These are phyloP conservation scores for Cadophora gregata DNA, from an alignment of 2,329 filamentous ascomycete species.

Conservation along the genomic window DNA sequence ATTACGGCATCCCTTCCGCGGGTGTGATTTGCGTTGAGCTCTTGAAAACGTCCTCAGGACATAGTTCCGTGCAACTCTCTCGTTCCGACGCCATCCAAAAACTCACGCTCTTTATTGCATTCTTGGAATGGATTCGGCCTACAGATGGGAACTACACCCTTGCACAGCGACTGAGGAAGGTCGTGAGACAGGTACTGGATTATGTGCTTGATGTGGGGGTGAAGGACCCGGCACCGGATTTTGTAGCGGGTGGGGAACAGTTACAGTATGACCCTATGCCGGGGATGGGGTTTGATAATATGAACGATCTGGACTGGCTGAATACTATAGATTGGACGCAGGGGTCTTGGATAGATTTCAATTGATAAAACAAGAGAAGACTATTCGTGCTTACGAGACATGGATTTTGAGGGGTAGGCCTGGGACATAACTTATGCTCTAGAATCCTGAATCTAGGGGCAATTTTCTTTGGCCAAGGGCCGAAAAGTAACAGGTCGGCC, in stretches of 20 bases:
- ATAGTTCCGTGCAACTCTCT: slow-evolving; percentile 33
- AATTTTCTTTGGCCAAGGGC: no score
- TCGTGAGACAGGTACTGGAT: slow-evolving; percentile 37
- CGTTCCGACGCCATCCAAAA: slow-evolving; percentile 41
- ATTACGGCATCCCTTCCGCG: slow-evolving; percentile 40
- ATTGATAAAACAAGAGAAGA: neutral
- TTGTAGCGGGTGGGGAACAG: neutral
- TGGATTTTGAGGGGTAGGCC: neutral
- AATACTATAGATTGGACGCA: slow-evolving; percentile 43
- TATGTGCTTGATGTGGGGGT: slow-evolving; percentile 36
- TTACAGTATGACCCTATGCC: slow-evolving; percentile 33
- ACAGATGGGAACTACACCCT: slow-evolving; percentile 42
- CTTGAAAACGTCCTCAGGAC: slow-evolving; percentile 32
- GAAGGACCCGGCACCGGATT: slow-evolving; percentile 7
- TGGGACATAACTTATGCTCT: neutral
- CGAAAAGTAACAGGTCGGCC: no score
- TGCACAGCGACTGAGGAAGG: slow-evolving; percentile 35
- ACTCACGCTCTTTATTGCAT: slow-evolving; percentile 42
- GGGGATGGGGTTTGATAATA: slow-evolving; percentile 24
- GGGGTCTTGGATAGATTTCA: slow-evolving; percentile 35
- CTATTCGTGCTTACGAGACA: neutral
- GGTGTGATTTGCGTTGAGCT: slow-evolving; percentile 42
- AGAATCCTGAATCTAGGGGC: no score
- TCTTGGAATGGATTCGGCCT: slow-evolving; percentile 42
- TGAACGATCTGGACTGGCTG: slow-evolving; percentile 40